phyloP scores from a whole-genome alignment of 345 rosid genomes.

The Barbarea vulgaris region DNA sequence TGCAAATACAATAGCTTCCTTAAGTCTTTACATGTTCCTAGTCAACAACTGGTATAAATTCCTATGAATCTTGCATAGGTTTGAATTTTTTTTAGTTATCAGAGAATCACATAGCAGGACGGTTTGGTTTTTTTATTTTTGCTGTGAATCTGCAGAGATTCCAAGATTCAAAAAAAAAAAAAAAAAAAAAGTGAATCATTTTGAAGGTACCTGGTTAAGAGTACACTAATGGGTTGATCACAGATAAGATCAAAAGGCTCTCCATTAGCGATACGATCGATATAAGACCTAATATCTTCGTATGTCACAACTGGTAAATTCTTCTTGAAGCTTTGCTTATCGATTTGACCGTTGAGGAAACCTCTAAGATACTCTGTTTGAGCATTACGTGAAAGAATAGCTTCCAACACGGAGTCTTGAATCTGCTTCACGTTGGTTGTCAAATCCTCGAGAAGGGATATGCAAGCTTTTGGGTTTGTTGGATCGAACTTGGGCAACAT shows the following conservation, averaged over 20 bases:
- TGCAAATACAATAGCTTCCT: constrained; percentile 36
- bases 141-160: background rate
- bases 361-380: constrained; percentile 59
- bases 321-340: constrained; percentile 57
- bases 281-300: constrained; percentile 61
- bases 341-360: constrained; percentile 51
- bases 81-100: background rate
- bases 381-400: constrained; percentile 58
- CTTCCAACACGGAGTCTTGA: constrained; percentile 56
- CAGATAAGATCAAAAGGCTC: constrained; percentile 64
- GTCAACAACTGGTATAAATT: background rate
- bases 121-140: background rate
- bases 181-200: background rate
- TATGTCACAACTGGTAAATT: constrained; percentile 73
- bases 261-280: constrained; percentile 79
- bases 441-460: constrained; percentile 65
- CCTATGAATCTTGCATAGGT: background rate
- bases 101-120: background rate
- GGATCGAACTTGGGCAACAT: constrained; percentile 73
- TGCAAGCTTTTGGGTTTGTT: constrained; percentile 56
- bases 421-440: constrained; percentile 58
- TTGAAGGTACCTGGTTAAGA: constrained; percentile 65
- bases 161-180: background rate
- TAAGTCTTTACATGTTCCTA: background rate
- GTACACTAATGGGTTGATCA: constrained; percentile 65